A percentile compares a stretch with the other conserved stretches of the same genome.
Conservation (phyloP, 1,284 basidiomycete species). For the Ustilago shanxiensis region DNA sequence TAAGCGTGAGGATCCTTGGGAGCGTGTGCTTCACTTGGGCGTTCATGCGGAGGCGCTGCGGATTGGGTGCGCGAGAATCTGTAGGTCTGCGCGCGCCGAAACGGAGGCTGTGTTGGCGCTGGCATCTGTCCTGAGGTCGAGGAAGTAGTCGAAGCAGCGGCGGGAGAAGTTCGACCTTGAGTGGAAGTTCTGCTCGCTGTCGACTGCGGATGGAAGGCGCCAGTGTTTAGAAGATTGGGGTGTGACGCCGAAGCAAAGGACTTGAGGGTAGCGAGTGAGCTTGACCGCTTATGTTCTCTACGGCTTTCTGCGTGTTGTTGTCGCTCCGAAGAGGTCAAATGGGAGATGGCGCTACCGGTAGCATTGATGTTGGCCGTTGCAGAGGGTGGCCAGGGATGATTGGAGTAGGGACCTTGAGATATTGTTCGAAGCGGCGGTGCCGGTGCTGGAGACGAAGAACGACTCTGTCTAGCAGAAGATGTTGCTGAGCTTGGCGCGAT, state of each 20-base stretch:
- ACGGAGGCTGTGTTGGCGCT: constrained; percentile 39
- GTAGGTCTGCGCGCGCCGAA: constrained; percentile 30
- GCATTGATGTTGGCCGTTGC: constrained; percentile 45
- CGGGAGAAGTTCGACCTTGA: constrained; percentile 5
- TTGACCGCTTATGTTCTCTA: constrained; percentile 34
- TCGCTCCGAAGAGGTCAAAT: constrained; percentile 31
- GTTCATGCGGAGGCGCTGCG: constrained; percentile 29
- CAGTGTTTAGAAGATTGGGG: constrained; percentile 9
- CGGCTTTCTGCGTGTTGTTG: constrained; percentile 36
- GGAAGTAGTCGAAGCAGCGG: neutral
- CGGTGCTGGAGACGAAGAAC: constrained; percentile 42
- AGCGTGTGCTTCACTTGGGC: constrained; percentile 9
- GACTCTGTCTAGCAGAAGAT: constrained; percentile 30
- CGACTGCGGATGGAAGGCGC: neutral
- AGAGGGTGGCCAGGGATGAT: constrained; percentile 18
- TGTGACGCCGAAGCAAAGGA: constrained; percentile 25
- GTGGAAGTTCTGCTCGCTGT: constrained; percentile 6
- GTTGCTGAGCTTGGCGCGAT: constrained; percentile 19
- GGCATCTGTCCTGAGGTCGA: constrained; percentile 30
- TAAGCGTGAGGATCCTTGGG: neutral
- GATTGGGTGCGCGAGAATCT: constrained; percentile 36
- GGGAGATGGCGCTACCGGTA: constrained; percentile 32
- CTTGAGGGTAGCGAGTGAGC: constrained; percentile 41
- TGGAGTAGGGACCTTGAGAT: constrained; percentile 25
- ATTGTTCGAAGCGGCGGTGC: constrained; percentile 40